Base-by-base conservation (phyloP, 2,329 filamentous ascomycete species). In the Hymenoscyphus albidus region DNA sequence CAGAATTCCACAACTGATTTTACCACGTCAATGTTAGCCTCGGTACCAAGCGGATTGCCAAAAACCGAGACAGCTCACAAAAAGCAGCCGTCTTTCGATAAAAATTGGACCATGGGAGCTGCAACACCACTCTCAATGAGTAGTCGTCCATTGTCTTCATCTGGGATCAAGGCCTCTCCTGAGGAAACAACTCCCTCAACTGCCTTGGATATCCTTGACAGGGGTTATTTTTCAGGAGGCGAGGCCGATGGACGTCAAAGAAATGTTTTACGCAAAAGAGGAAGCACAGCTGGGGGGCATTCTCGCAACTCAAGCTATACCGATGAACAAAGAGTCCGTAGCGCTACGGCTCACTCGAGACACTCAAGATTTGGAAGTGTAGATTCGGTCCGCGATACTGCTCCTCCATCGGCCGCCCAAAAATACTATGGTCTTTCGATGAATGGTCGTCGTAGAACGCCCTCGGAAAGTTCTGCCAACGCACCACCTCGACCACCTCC, bases 191-290 rank as follows among this genome's bases (percentile, higher is more conserved):
- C 70, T 58, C 69, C 77, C 78, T 63, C 62, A 55, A 62, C 62
- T 18, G 96, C 66, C 77, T 92, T 72, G 56, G 73, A 75, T 57
- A 38, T 66, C 12, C 61, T 73, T 16, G 95, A 98, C 72, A 86
- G 92, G 42, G 94, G 93, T 31, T 98, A 98, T 76, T 97, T 97
- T 74, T 97, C 94, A 7, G 92, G 93, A 2, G 90, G 90, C 16
- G 94, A 98, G 73, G 81, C 88, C 12, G 93, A 97, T 68, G 85
- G 85, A 55, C 86, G 89, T 64, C 87, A 85, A 71, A 85, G 91
- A 57, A 96, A 92, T 74, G 82, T 95, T 58, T 80, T 97, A 69
- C 92, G 91, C 76, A 96, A 95, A 78, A 88, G 91, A 64, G 85
- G 87, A 65, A 88, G 85, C 67, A 77, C 79, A 44, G 70, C 69